Evolutionary conservation across 345 rosid genomes (phyloP).

Genomic region (Eucalyptus regnans): DNA sequence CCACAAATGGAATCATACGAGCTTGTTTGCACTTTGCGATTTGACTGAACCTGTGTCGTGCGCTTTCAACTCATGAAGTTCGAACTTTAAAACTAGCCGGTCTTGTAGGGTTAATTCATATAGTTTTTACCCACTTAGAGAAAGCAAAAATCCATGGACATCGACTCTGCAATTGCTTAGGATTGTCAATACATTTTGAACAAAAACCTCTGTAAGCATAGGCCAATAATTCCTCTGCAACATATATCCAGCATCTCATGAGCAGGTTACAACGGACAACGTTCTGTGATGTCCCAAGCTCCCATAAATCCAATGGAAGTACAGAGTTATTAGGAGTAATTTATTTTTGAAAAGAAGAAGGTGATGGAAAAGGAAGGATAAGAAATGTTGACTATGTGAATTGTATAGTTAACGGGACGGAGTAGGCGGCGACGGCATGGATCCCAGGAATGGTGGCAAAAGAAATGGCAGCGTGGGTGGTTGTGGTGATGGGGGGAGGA

Average conservation of each 20-base stretch:
- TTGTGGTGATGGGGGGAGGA: background rate
- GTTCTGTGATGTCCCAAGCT: background rate
- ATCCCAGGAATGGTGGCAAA: background rate
- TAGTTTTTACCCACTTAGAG: background rate
- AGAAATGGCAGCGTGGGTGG: background rate
- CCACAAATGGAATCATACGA: accelerated
- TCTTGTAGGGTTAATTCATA: background rate
- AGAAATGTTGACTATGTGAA: background rate
- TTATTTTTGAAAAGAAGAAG: background rate
- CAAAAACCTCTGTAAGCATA: background rate
- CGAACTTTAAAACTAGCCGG: background rate
- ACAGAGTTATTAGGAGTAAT: background rate
- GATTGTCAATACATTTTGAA: background rate
- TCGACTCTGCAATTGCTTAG: background rate
- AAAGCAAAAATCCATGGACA: background rate
- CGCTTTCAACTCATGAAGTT: background rate
- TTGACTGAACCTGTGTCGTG: background rate
- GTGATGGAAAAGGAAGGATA: background rate
- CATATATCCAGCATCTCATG: background rate
- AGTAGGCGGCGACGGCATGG: background rate
- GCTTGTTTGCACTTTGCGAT: background rate
- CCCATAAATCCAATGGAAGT: background rate
- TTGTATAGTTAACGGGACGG: background rate
- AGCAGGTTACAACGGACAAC: background rate
- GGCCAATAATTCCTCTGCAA: background rate